Base-by-base conservation (phyloP, 768 basidiomycete genomes). In the Serendipita sp. region DNA sequence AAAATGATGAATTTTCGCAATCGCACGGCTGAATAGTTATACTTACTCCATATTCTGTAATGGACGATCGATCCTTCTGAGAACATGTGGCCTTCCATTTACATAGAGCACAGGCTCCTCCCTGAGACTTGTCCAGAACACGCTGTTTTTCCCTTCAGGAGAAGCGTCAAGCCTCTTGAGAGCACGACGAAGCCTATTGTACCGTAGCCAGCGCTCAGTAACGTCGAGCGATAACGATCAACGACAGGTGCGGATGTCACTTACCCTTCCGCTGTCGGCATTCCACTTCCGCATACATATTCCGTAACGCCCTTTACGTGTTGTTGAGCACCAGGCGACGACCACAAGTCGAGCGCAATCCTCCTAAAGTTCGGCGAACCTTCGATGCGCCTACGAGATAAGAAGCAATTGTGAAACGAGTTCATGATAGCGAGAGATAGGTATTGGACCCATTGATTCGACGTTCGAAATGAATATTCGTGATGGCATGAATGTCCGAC, bases 101-200 rank as follows among this genome's bases (percentile, higher is more conserved):
- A 96, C 80, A 70, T 93, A 96, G 48, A 97, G 79, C 2, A 98
- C 95, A 30, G 94, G 94, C 76, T 96, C 94, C 88, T 97, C 93
- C 71, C 96, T 81, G 65, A 99, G 73, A 0, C 90, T 94, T n/a
- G 93, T 97, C 96, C 96, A 98, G 66, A 83, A 86, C 13, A 93
- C 86, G 68, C 73, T 80, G 65, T 89, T 87, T 30, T 75, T 70
- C 1, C 92, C 92, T n/a, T 81, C 78, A 13, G 86, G 86, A 5
- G 83, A 84, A 2, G 94, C 96, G 67, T 86, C 81, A 54, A 98
- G 88, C 66, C 88, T 79, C 24, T 79, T 75, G 48, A 98, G 74
- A 2, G 92, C 92, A 65, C 83, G 79, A 63, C 90, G 83, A 66
- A 96, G 76, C 4, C 92, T 92, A 65, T 13, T 35, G 32, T 11